These are phyloP conservation scores for Calamus simplicifolius DNA, from an alignment of 176 grass and related monocot genomes.

Conservation along the genomic window DNA sequence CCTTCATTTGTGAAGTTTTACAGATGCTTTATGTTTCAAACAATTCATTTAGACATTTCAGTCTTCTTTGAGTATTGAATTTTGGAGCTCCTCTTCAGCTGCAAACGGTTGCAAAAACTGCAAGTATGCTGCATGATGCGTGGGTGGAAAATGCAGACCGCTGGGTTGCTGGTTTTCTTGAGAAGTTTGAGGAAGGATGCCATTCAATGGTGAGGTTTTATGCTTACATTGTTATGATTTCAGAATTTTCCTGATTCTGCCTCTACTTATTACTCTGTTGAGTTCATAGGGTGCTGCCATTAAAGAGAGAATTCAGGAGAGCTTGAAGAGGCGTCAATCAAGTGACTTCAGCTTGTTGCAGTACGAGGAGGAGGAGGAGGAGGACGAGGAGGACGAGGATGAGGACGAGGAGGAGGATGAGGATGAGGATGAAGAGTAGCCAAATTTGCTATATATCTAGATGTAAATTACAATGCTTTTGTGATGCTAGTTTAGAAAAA, in stretches of 20 bases:
- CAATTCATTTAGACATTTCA: too few relatives aligned
- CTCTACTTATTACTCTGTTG: neutral
- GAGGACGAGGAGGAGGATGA: constrained; percentile 13
- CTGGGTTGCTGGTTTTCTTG: constrained; percentile 96
- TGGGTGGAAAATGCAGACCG: constrained; percentile 98
- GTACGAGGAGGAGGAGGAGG: constrained; percentile 41
- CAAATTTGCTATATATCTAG: too few relatives aligned
- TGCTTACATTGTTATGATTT: neutral
- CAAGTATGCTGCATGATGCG: constrained; percentile 62
- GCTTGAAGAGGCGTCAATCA: constrained; percentile 61
- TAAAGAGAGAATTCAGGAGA: constrained; percentile 72
- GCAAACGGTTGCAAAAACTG: constrained; percentile 38
- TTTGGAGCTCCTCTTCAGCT: constrained; percentile 33
- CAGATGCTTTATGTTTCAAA: too few relatives aligned
- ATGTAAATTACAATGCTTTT: too few relatives aligned
- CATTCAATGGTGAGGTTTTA: constrained; percentile 66
- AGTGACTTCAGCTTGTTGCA: constrained; percentile 68
- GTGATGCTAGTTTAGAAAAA: too few relatives aligned
- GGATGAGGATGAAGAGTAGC: too few relatives aligned
- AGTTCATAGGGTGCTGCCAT: constrained; percentile 68
- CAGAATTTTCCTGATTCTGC: neutral
- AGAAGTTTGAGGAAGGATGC: constrained; percentile 93
- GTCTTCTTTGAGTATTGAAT: too few relatives aligned
- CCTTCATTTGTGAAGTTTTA: too few relatives aligned
- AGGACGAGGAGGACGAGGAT: neutral